Evolutionary conservation across 192 early-diverging fungal genomes (phyloP).

Genomic region (Lobosporangium transversale): DNA sequence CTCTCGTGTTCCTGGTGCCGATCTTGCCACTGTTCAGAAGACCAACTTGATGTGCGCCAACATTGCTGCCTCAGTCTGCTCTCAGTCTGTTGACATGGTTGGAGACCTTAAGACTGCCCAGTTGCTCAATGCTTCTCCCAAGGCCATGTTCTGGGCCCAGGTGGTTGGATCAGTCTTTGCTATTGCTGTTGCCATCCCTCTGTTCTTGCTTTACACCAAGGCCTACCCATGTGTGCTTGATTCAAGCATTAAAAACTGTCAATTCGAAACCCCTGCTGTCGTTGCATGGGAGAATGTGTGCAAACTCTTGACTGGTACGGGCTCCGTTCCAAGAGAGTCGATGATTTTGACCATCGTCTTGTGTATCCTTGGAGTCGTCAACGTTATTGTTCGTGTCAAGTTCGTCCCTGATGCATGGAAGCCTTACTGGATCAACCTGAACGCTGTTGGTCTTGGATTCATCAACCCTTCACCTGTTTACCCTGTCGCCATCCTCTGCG

Average conservation of each 20-base stretch:
- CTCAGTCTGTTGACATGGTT: conserved; percentile 74
- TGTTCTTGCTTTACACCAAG: conserved; percentile 67
- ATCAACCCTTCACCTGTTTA: conserved; percentile 59
- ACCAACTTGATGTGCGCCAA: conserved; percentile 70
- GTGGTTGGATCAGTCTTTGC: conserved; percentile 67
- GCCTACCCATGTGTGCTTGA: conserved; percentile 71
- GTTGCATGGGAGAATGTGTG: conserved; percentile 54
- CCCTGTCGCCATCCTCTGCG: conserved; percentile 61
- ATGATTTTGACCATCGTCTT: conserved; percentile 58
- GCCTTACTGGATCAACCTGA: conserved; percentile 67
- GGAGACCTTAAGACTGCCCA: conserved; percentile 78
- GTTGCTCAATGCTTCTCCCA: conserved; percentile 70
- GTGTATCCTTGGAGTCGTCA: conserved; percentile 46
- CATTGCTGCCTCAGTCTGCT: conserved; percentile 64
- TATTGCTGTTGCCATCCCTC: conserved; percentile 61
- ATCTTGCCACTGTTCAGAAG: conserved; percentile 52
- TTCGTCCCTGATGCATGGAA: conserved; percentile 61
- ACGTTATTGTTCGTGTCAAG: conserved; percentile 53
- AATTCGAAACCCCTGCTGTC: conserved; percentile 53
- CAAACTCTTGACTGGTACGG: conserved; percentile 53
- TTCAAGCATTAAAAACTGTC: conserved; percentile 35
- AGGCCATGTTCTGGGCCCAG: conserved; percentile 72
- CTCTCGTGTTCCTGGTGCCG: conserved; percentile 58
- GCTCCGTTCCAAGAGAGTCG: conserved; percentile 43
- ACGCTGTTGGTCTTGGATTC: conserved; percentile 65